Evolutionary conservation across 164 flowering plant species (phyloP), one percentile per base, ranked within the genome.

Genomic region (Houttuynia cordata): DNA sequence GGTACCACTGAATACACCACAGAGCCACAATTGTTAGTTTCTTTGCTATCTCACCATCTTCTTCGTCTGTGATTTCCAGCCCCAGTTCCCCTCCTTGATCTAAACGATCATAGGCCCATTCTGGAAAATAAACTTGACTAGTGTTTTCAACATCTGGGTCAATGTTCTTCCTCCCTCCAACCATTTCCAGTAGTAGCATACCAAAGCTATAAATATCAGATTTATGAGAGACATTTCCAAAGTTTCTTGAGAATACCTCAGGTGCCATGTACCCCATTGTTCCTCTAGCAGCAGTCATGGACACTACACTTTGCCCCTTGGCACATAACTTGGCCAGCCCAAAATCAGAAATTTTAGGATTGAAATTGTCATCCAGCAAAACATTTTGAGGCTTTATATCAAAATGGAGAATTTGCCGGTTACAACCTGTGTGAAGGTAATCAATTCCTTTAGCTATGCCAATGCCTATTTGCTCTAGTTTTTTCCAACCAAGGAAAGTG

Each of bases 341-440:
- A 22, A 74, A 74, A 62, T 74, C 77, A 7, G 69, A 65, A 8
- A 53, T 30, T 30, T 56, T 56, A 2, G 58, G 58, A 24, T 9
- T 21, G 30, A 59, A 59, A 6, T 42, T 24, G 1, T n/a, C 12
- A n/a, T 63, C 70, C 7, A 71, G 53, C 2, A 71, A 67, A 24
- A 70, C 24, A 53, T 67, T 71, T 1, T 56, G 64, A 14, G 74
- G 70, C 37, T 70, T 70, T 58, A 70, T 66, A 41, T 70, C 76
- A 56, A 59, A 73, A 53, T 73, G 76, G 51, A 69, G 54, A 17
- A 73, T 70, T 24, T 63, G 58, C 14, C 53, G 65, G 15, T 60
- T 62, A 30, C 77, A 74, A 14, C 70, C 73, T 39, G 70, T 68
- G 24, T 74, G 77, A 39, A 74, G 62, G 55, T 74, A 74, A 0